Conservation (phyloP, 768 basidiomycete genomes). For the Dioszegia aurantiaca region DNA sequence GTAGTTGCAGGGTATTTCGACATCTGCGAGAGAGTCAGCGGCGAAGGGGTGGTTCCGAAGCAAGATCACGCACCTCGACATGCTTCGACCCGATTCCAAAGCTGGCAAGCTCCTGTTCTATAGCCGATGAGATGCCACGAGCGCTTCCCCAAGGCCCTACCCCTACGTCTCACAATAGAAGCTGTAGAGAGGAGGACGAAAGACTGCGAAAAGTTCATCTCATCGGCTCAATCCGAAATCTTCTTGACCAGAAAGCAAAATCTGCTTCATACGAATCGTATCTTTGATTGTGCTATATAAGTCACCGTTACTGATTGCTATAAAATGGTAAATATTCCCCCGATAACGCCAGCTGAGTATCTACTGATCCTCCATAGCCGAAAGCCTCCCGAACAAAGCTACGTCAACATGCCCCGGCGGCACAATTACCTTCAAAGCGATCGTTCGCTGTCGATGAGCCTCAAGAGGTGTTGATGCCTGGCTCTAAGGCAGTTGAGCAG, state of each 20-base stretch:
- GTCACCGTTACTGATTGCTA: background rate
- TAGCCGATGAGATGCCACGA: too few relatives aligned
- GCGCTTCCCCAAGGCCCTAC: too few relatives aligned
- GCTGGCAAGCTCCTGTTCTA: too few relatives aligned
- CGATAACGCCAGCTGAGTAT: background rate
- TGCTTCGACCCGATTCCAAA: too few relatives aligned
- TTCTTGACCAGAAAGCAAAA: background rate
- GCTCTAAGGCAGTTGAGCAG: slow-evolving; percentile 9
- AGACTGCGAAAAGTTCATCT: too few relatives aligned
- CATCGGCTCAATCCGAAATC: background rate
- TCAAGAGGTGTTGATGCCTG: slow-evolving; percentile 4
- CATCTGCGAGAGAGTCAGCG: background rate
- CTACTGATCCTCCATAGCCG: background rate
- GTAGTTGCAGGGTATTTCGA: slow-evolving; percentile 6
- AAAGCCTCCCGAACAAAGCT: slow-evolving; percentile 20
- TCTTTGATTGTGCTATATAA: background rate
- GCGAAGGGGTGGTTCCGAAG: background rate
- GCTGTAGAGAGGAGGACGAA: too few relatives aligned
- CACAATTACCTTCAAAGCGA: slow-evolving; percentile 19
- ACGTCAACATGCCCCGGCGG: slow-evolving; percentile 28
- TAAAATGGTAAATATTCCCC: slow-evolving; percentile 2
- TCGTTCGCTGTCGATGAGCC: slow-evolving; percentile 17
- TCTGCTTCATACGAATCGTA: background rate
- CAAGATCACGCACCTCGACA: slow-evolving; percentile 6
- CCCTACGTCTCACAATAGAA: too few relatives aligned